These are phyloP conservation scores for Naematelia encephala DNA, from an alignment of 768 basidiomycete species.

Conservation along the genomic window DNA sequence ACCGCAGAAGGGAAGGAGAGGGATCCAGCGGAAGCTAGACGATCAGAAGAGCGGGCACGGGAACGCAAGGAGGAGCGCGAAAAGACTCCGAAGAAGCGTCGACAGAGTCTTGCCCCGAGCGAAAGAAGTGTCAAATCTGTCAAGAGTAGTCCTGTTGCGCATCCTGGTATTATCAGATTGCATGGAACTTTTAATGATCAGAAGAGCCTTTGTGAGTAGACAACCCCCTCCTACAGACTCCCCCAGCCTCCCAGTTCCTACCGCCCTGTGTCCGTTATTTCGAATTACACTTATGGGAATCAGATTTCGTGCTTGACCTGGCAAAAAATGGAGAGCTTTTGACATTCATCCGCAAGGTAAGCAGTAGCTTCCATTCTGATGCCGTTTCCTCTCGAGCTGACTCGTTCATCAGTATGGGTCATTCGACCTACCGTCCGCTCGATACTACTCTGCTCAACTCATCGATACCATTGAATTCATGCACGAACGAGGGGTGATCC, in stretches of 20 bases:
- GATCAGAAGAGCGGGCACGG: conserved; percentile 3
- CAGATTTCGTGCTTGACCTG: conserved; percentile 55
- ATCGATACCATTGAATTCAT: conserved; percentile 85
- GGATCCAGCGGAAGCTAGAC: not conserved
- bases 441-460: conserved; percentile 85
- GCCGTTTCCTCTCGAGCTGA: conserved; percentile 9
- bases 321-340: conserved; percentile 54
- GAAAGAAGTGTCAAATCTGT: conserved; percentile 31
- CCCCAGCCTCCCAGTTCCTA: too few species aligned
- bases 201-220: conserved; percentile 43
- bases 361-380: conserved; percentile 3
- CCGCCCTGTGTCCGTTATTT: not conserved
- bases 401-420: conserved; percentile 67
- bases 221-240: too few species aligned
- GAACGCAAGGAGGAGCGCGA: conserved; percentile 11
- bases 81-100: conserved; percentile 16
- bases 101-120: conserved; percentile 27
- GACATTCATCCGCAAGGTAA: conserved; percentile 50
- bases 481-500: conserved; percentile 83
- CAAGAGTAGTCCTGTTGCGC: conserved; percentile 16
- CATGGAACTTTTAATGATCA: conserved; percentile 49
- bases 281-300: too few species aligned
- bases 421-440: conserved; percentile 68
- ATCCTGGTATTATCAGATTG: conserved; percentile 47
- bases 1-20: not conserved